Base-by-base conservation (phyloP, 2,329 filamentous ascomycete genomes). In the Cercospora nicotianae region DNA sequence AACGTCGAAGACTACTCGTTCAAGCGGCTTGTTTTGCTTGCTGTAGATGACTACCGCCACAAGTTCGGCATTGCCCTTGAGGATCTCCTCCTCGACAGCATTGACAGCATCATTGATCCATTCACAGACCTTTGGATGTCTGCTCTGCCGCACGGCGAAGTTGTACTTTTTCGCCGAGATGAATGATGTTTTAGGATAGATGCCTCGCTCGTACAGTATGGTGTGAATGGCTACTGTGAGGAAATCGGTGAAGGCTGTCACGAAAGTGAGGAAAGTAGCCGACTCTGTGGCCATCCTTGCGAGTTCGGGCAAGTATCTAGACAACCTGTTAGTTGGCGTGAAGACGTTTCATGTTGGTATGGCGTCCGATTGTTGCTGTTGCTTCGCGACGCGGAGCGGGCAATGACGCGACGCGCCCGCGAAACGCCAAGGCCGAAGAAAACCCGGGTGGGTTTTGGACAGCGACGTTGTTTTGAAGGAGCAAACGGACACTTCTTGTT, bases 31-130 rank as follows among this genome's bases (percentile, higher is more conserved):
- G 67, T 82, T 81, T 67, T 81, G 78, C 60, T 82, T 79, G 70
- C 80, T 82, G 77, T 84, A 86, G 66, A 89, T 83, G 60, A 88
- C 86, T 39, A 89, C 81, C 67, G 81, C 85, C 70, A 89, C 83
- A 64, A 82, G 81, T 31, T 84, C 82, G 39, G 88, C 85, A 65
- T 80, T 82, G 72, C 85, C 83, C 77, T 79, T 85, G 59, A 91
- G 84, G 39, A 97, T 84, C 80, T 96, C 90, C 3, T 83, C 83
- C 68, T 87, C 84, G 23, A 93, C 87, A 39, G 92, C 90, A 70
- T 88, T 83, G 51, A 95, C 87, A 72, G 93, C 92, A 78, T 95
- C 91, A 76, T 85, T 87, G 79, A 97, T 89, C 91, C 94, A 97
- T 75, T 88, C 83, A 84, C 92, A 96, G 71, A 97, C 91, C 73